A percentile compares a stretch with the other conserved stretches of the same genome.
Conservation (phyloP, 2,329 filamentous ascomycete species). For the Grosmannia huntii region DNA sequence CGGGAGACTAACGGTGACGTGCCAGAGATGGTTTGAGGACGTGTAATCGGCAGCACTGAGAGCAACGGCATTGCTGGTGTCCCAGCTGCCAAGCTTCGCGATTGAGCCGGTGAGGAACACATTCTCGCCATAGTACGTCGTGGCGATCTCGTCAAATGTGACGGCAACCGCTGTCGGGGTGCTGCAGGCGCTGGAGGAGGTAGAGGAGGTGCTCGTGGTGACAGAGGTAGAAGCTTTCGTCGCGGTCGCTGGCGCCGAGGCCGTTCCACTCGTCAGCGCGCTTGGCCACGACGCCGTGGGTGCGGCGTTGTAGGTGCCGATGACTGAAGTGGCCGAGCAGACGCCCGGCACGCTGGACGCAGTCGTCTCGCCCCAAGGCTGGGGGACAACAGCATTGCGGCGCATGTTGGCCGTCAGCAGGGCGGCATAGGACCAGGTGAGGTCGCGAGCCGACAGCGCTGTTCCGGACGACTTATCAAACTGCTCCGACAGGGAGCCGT, state of each 20-base stretch:
- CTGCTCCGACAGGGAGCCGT: conserved; percentile 57
- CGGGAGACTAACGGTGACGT: conserved; percentile 36
- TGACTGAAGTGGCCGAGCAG: conserved; percentile 33
- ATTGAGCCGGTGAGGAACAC: conserved; percentile 53
- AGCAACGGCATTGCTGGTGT: conserved; percentile 36
- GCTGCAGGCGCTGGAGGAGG: conserved; percentile 3
- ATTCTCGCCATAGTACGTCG: conserved; percentile 47
- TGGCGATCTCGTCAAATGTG: conserved; percentile 46
- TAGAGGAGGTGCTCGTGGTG: not conserved
- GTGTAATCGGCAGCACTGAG: conserved; percentile 44
- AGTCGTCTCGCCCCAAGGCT: conserved; percentile 31
- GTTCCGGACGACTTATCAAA: conserved; percentile 38
- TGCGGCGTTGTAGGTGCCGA: conserved; percentile 36
- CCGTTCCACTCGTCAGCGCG: conserved; percentile 17
- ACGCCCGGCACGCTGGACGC: conserved; percentile 26
- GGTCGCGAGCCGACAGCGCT: conserved; percentile 50
- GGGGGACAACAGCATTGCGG: conserved; percentile 40
- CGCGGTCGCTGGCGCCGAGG: not conserved
- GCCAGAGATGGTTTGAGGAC: conserved; percentile 47
- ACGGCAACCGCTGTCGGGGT: conserved; percentile 40
- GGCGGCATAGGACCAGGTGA: conserved; percentile 64
- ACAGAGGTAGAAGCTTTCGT: conserved; percentile 20
- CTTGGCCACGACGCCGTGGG: conserved; percentile 3
- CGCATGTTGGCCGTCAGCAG: conserved; percentile 52
- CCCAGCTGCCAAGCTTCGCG: conserved; percentile 49